Evolutionary conservation across 495 filamentous ascomycete species (phyloP), one percentile per base, ranked within the genome.

Genomic region (Xylaria curta): DNA sequence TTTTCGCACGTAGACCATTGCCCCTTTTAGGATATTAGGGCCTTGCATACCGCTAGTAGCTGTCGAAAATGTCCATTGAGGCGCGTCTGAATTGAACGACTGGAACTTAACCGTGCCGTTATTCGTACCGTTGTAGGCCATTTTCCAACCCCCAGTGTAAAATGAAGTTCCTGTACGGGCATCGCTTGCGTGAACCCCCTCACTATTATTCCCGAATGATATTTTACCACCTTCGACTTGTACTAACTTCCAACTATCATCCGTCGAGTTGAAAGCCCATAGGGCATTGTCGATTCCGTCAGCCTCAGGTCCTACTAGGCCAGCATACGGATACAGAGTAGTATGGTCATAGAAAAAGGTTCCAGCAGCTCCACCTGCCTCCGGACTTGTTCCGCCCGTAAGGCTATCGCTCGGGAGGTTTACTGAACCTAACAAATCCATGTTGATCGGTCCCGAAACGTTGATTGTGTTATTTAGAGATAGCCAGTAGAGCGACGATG

Each of bases 301-400:
- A 5, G 65, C 66, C 28, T 73, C 71, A 3, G 64, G 42, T 6
- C 71, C 71, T 24, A 65, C 36, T 33, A 73, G 28, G 9, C 66
- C 71, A 17, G 66, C 66, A 47, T 69, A 73, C 5, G 71, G 56
- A 19, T 73, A 73, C 13, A 73, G 19, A 1, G 63, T 64, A n/a
- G 71, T 73, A n/a, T 56, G 71, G 36, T 73, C 71, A 19, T 73
- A 73, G 38, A 73, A 69, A 44, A 73, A 73, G 21, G 47, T 68
- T 28, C 71, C 71, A 13, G 66, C n/a, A 46, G 38, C 65, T 15
- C 56, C 71, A 12, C 66, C 66, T 1, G 62, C 24, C 13, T 42
- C 56, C 12, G 46, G 64, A 24, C 10, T 24, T 31, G 31, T 28
- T 33, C 69, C 69, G 6, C 69, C 60, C 5, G 2, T 7, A 19